These are phyloP conservation scores for Penicillium goetzii DNA, from an alignment of 495 filamentous ascomycete genomes.

Conservation along the genomic window DNA sequence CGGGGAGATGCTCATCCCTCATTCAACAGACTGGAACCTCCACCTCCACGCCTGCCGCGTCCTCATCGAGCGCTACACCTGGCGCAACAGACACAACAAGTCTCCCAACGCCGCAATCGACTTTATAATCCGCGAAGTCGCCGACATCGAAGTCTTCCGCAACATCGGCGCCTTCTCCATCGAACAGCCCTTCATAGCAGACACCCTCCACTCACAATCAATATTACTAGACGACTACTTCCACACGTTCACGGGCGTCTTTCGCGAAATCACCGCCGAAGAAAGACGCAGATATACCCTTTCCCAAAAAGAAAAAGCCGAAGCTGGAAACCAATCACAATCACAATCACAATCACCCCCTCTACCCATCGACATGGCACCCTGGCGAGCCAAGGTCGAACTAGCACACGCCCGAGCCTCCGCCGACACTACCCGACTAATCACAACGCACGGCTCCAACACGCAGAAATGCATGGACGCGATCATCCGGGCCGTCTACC, in stretches of 20 bases:
- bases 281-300: slow-evolving; percentile 12
- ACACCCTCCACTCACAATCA: not conserved
- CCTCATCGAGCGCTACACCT: slow-evolving; percentile 10
- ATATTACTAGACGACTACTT: slow-evolving; percentile 7
- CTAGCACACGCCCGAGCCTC: slow-evolving; percentile 7
- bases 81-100: slow-evolving; percentile 5
- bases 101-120: not conserved
- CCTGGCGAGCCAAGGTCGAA: slow-evolving; percentile 9
- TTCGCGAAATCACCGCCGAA: slow-evolving; percentile 16
- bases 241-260: slow-evolving; percentile 11
- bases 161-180: slow-evolving; percentile 13
- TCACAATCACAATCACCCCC: not conserved
- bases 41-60: slow-evolving; percentile 13
- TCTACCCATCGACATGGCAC: not conserved
- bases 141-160: slow-evolving; percentile 17
- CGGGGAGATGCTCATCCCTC: slow-evolving; percentile 16
- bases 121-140: slow-evolving; percentile 14
- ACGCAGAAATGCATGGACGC: slow-evolving; percentile 12
- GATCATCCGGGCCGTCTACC: slow-evolving; percentile 15
- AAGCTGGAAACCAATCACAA: not conserved
- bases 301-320: not conserved
- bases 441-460: slow-evolving; percentile 5
- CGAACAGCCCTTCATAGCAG: slow-evolving; percentile 3
- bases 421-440: slow-evolving; percentile 6
- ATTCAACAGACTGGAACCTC: slow-evolving; percentile 17